Evolutionary conservation across 805 yeast genomes (phyloP), one percentile per base, ranked within the genome.

Genomic region (Lachancea nothofagi): DNA sequence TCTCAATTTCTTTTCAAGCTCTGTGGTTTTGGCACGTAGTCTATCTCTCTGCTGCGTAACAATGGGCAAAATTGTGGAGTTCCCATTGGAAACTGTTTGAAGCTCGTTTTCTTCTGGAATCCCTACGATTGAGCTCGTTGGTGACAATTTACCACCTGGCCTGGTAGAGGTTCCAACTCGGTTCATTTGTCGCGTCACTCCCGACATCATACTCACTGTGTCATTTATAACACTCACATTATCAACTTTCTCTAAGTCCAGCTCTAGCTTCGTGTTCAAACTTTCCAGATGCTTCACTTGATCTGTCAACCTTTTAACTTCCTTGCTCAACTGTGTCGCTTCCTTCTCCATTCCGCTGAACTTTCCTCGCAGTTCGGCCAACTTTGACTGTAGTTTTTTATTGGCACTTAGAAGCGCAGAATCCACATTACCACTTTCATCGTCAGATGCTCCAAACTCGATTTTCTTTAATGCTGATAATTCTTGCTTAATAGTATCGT

Each of bases 41-140:
- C 98, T 70, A 61, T 90, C 98, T 59, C 98, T 78, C 65, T 90
- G 98, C 55, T 90, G 89, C 10, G 96, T 88, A 21, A 93, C 77
- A 38, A 90, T 87, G 1, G 95, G 94, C 36, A 90, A 62, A 21
- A 89, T 76, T 3, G 78, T 72, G 9, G 69, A 54, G 38, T 74
- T 76, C 6, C 46, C 50, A 20, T 45, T 46, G 13, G 46, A 38
- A 2, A 47, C 19, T 31, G 52, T 40, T n/a, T 21, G 20, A 12
- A 27, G 9, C 49, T 51, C 53, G 44, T 53, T 34, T 41, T 49
- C 73, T 55, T 49, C 78, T 54, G 50, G 62, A 8, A 63, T 59
- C 19, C 77, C 76, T 4, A 71, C 70, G 35, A 70, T 70, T 1
- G 78, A 74, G 13, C 76, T 68, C 1, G 78, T 74, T 9, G 78